These are phyloP conservation scores for Talaromyces ruber DNA, from an alignment of 495 filamentous ascomycete genomes.

Conservation along the genomic window DNA sequence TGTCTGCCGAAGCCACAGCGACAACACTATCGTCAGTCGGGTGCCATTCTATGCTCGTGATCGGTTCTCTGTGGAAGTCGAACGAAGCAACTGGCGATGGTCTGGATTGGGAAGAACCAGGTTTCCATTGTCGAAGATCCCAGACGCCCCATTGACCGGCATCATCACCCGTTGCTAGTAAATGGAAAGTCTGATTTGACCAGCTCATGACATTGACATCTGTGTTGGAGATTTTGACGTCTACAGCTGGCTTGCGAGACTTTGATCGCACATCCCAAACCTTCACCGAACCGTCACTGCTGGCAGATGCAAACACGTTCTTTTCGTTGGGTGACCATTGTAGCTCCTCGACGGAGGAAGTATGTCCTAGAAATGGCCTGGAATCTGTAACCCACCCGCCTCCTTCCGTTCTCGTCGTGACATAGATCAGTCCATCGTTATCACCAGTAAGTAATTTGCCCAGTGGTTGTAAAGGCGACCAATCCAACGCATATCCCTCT, in stretches of 20 bases:
- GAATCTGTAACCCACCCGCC: constrained; percentile 81
- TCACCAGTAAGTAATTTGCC: constrained; percentile 91
- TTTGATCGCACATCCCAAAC: constrained; percentile 93
- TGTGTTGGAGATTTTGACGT: constrained; percentile 69
- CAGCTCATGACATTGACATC: constrained; percentile 97
- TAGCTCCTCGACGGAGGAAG: constrained; percentile 81
- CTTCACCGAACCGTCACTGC: constrained; percentile 87
- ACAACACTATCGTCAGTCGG: constrained; percentile 93
- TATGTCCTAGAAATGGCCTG: constrained; percentile 72
- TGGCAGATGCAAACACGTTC: constrained; percentile 87
- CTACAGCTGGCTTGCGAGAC: constrained; percentile 73
- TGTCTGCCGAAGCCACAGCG: constrained; percentile 85
- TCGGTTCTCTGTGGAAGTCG: constrained; percentile 88
- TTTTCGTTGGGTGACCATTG: constrained; percentile 92
- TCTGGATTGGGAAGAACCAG: constrained; percentile 36
- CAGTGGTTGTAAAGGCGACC: constrained; percentile 67
- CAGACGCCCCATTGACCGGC: constrained; percentile 93
- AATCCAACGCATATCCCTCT: constrained; percentile 92
- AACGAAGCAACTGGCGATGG: constrained; percentile 79
- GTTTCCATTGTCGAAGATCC: constrained; percentile 93
- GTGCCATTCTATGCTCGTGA: constrained; percentile 96
- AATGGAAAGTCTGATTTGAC: constrained; percentile 76
- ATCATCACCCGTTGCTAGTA: constrained; percentile 88
- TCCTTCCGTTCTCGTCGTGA: constrained; percentile 74
- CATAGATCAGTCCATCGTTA: constrained; percentile 79